Percentiles rank a stretch among this genome's conserved stretches.
Conservation (phyloP, 345 rosid genomes). For the Melastoma malabathricum region DNA sequence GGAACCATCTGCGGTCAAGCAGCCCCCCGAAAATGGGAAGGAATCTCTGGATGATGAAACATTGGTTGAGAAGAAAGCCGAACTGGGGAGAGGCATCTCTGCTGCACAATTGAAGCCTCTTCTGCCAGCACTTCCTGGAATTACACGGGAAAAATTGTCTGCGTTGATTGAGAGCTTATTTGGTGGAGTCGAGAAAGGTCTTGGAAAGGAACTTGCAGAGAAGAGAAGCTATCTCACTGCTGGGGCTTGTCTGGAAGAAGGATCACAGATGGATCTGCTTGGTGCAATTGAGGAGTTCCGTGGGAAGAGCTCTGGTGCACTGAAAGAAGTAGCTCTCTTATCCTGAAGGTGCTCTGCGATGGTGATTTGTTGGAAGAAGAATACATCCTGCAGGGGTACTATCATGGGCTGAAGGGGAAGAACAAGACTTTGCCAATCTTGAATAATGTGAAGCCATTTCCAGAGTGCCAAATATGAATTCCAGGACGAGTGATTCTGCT, state of each 20-base stretch:
- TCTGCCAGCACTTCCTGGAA: slow-evolving; percentile 34
- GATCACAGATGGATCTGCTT: slow-evolving; percentile 39
- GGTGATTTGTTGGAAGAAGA: slow-evolving; percentile 70
- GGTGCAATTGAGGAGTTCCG: slow-evolving; percentile 40
- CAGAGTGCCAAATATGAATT: slow-evolving; percentile 79
- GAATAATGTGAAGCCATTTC: slow-evolving; percentile 68
- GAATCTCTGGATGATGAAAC: slow-evolving; percentile 5
- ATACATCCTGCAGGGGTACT: slow-evolving; percentile 52
- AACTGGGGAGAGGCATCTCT: slow-evolving; percentile 35
- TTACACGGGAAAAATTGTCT: slow-evolving; percentile 42
- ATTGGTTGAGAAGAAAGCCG: slow-evolving; percentile 32
- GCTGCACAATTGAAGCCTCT: slow-evolving; percentile 31
- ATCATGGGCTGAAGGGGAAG: slow-evolving; percentile 35
- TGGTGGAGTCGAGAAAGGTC: slow-evolving; percentile 43
- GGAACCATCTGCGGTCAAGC: slow-evolving; percentile 3
- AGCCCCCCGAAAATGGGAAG: slow-evolving; percentile 15
- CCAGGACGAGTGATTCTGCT: slow-evolving; percentile 33
- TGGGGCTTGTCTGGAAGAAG: slow-evolving; percentile 37
- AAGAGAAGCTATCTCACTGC: slow-evolving; percentile 52
- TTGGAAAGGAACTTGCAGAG: slow-evolving; percentile 41
- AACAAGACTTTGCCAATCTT: slow-evolving; percentile 35
- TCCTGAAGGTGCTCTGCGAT: slow-evolving; percentile 58
- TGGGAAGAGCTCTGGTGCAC: slow-evolving; percentile 20
- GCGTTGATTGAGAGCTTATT: slow-evolving; percentile 52
- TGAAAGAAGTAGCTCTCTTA: slow-evolving; percentile 58